Conservation (phyloP, 257 asterid species). For the Capsicum baccatum region DNA sequence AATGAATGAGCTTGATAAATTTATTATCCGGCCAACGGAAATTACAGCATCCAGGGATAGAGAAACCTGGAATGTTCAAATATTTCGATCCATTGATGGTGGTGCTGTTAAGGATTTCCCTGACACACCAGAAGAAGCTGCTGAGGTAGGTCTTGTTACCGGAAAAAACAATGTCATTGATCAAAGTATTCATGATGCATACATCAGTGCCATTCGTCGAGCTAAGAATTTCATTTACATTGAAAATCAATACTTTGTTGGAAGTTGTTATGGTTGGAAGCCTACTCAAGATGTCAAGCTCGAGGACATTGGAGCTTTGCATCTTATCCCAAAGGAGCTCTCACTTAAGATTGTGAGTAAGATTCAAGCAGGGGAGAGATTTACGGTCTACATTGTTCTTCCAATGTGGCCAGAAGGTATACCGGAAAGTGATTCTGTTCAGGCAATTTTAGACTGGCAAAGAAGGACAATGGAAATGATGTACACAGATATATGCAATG, state of each 20-base stretch:
- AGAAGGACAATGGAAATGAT: conserved; percentile 98
- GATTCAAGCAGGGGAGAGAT: conserved; percentile 70
- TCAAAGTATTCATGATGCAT: conserved; percentile 86
- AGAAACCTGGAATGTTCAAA: conserved; percentile 78
- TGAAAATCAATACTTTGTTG: conserved; percentile 85
- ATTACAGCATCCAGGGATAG: conserved; percentile 47
- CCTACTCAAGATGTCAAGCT: conserved; percentile 37
- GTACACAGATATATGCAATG: conserved; percentile 68
- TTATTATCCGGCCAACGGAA: conserved; percentile 51
- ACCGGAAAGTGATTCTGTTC: conserved; percentile 83
- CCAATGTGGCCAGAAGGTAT: conserved; percentile 99
- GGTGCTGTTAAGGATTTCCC: conserved; percentile 73
- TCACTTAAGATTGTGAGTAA: conserved; percentile 80
- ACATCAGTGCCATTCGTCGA: conserved; percentile 81
- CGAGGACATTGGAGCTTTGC: conserved; percentile 69
- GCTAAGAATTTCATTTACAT: conserved; percentile 84
- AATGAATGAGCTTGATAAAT: conserved; percentile 49
- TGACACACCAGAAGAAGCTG: conserved; percentile 51
- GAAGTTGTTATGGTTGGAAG: conserved; percentile 89
- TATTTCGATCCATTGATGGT: conserved; percentile 85
- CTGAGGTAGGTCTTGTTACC: conserved; percentile 58
- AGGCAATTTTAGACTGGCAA: conserved; percentile 94
- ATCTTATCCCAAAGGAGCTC: conserved; percentile 81
- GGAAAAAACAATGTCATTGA: conserved; percentile 75
- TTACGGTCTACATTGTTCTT: conserved; percentile 70